These are phyloP conservation scores for Sextonia rubra DNA, from an alignment of 164 flowering plant species.

Conservation along the genomic window DNA sequence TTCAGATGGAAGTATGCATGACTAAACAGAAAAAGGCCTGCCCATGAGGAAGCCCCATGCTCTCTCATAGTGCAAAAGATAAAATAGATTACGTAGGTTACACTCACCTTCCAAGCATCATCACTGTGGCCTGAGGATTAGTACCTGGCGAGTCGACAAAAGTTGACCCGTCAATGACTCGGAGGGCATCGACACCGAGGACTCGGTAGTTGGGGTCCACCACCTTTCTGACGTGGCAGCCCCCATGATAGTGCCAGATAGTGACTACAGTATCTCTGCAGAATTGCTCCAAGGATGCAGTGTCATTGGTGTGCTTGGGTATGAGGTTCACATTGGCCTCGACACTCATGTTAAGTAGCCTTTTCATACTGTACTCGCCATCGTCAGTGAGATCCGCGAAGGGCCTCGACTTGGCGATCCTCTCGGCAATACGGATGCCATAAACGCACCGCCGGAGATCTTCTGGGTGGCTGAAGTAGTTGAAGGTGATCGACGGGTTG, in stretches of 20 bases:
- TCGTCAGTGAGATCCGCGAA: slow-evolving; percentile 40
- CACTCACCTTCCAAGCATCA: slow-evolving; percentile 88
- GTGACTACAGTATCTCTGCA: slow-evolving; percentile 85
- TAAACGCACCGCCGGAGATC: slow-evolving; percentile 69
- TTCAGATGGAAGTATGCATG: too few relatives aligned
- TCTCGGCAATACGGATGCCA: slow-evolving; percentile 55
- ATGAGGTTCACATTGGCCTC: slow-evolving; percentile 73
- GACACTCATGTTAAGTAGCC: slow-evolving; percentile 61
- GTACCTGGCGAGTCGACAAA: slow-evolving; percentile 71
- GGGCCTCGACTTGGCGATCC: slow-evolving; percentile 41
- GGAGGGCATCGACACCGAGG: slow-evolving; percentile 53
- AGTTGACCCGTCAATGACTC: slow-evolving; percentile 68
- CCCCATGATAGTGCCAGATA: slow-evolving; percentile 95
- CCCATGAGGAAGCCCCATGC: too few relatives aligned
- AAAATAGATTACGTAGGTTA: neutral
- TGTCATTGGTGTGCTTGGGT: slow-evolving; percentile 67
- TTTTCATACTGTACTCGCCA: slow-evolving; percentile 30
- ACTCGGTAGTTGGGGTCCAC: slow-evolving; percentile 46
- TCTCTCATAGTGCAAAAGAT: neutral
- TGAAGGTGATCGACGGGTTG: slow-evolving; percentile 82
- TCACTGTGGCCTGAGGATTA: slow-evolving; percentile 86
- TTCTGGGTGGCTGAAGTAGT: slow-evolving; percentile 73
- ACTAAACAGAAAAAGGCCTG: too few relatives aligned
- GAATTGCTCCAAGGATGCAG: slow-evolving; percentile 63
- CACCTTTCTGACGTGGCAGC: slow-evolving; percentile 69